phyloP scores from a whole-genome alignment of 2,329 filamentous ascomycete genomes.

The Aureobasidium subglaciale region DNA sequence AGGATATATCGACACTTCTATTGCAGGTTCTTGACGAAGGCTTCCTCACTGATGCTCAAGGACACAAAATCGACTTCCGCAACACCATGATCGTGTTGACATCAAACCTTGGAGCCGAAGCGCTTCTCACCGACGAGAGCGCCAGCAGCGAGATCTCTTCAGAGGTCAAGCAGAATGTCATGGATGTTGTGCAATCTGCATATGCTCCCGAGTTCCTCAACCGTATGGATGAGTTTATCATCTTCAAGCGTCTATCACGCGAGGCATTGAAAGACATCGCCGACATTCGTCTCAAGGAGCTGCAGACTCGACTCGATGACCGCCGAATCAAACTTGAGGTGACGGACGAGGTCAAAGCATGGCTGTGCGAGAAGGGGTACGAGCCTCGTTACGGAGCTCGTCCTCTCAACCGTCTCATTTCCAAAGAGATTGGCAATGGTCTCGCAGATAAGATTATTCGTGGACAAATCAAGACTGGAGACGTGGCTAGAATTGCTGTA shows the following conservation, averaged over 20 bases:
- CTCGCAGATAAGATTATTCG: conserved; percentile 89
- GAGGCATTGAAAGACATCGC: conserved; percentile 83
- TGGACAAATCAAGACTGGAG: conserved; percentile 69
- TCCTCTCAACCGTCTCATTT: conserved; percentile 83
- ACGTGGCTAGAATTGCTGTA: conserved; percentile 64
- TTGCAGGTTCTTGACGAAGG: conserved; percentile 95
- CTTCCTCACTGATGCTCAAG: conserved; percentile 89
- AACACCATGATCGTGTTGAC: conserved; percentile 97
- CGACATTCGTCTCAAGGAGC: conserved; percentile 79
- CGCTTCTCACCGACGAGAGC: conserved; percentile 57
- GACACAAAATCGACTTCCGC: conserved; percentile 92
- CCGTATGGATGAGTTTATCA: conserved; percentile 91
- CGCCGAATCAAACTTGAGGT: conserved; percentile 73
- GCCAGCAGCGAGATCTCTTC: conserved; percentile 50
- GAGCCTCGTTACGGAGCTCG: conserved; percentile 86
- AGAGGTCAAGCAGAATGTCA: conserved; percentile 69
- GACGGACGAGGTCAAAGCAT: conserved; percentile 64
- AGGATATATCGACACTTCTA: conserved; percentile 84
- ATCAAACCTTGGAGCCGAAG: conserved; percentile 87
- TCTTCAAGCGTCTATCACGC: conserved; percentile 80
- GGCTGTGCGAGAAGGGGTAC: conserved; percentile 85
- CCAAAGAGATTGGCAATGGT: conserved; percentile 80
- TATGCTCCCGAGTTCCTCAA: conserved; percentile 95
- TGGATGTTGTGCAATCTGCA: conserved; percentile 70
- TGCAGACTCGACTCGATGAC: conserved; percentile 77